Evolutionary conservation across 2,329 filamentous ascomycete species (phyloP).

Genomic region (Didymella arachidicola): DNA sequence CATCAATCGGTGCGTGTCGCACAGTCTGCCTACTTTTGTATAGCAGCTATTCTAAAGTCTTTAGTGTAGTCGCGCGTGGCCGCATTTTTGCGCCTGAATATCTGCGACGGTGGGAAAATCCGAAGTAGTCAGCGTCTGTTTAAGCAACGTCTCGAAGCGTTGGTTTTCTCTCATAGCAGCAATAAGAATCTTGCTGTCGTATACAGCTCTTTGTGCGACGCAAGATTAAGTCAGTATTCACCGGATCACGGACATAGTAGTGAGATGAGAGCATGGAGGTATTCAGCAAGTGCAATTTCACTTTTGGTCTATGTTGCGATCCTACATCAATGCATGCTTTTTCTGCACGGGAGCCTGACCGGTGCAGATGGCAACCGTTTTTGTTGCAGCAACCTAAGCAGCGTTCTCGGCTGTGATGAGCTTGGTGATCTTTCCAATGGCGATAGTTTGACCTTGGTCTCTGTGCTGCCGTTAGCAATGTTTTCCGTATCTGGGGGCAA

Average conservation of each 20-base stretch:
- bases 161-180: not conserved
- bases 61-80: no score
- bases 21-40: no score
- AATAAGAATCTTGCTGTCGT: not conserved
- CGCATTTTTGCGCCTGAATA: no score
- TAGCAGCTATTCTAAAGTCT: no score
- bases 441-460: constrained; percentile 92
- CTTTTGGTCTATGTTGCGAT: constrained; percentile 17
- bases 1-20: no score
- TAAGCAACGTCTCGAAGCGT: no score
- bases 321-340: not conserved
- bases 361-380: not conserved
- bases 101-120: no score
- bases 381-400: constrained; percentile 20
- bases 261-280: not conserved
- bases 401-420: constrained; percentile 61
- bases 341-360: constrained; percentile 1
- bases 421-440: constrained; percentile 98
- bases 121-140: no score
- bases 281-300: constrained; percentile 5
- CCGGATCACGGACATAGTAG: no score
- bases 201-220: no score
- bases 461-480: constrained; percentile 39
- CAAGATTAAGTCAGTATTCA: no score
- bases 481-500: not conserved